A percentile compares a stretch with the other conserved stretches of the same genome.
These are phyloP conservation scores for Monosporascus sp. DNA, from an alignment of 2,329 filamentous ascomycete species.

Conservation along the genomic window DNA sequence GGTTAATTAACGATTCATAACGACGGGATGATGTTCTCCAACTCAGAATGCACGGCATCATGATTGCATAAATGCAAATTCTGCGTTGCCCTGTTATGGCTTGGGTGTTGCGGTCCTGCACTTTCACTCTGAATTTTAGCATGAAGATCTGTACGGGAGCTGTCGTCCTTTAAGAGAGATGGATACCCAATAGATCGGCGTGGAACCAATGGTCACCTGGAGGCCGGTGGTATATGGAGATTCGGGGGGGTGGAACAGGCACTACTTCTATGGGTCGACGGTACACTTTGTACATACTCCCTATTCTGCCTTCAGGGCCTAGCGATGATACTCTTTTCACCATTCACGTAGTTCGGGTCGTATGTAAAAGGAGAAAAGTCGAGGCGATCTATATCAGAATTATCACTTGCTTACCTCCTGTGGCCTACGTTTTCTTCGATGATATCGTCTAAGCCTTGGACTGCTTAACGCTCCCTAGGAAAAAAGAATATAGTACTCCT, in stretches of 20 bases:
- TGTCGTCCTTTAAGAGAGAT: not conserved
- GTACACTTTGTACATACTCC: too few species aligned
- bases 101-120: not conserved
- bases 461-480: too few species aligned
- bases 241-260: not conserved
- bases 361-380: too few species aligned
- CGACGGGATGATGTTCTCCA: not conserved
- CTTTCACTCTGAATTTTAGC: not conserved
- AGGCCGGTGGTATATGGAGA: not conserved
- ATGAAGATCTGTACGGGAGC: not conserved
- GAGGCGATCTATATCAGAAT: too few species aligned
- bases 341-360: too few species aligned
- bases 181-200: not conserved
- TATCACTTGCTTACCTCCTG: too few species aligned
- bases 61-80: not conserved
- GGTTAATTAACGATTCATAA: not conserved
- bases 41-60: not conserved
- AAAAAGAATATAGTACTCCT: too few species aligned
- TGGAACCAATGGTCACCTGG: not conserved
- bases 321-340: too few species aligned
- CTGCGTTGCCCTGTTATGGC: not conserved
- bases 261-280: too few species aligned
- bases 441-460: too few species aligned
- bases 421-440: too few species aligned
- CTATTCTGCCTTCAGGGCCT: too few species aligned